Conservation (phyloP, 2,329 filamentous ascomycete species). For the Cryoendolithus antarcticus region DNA sequence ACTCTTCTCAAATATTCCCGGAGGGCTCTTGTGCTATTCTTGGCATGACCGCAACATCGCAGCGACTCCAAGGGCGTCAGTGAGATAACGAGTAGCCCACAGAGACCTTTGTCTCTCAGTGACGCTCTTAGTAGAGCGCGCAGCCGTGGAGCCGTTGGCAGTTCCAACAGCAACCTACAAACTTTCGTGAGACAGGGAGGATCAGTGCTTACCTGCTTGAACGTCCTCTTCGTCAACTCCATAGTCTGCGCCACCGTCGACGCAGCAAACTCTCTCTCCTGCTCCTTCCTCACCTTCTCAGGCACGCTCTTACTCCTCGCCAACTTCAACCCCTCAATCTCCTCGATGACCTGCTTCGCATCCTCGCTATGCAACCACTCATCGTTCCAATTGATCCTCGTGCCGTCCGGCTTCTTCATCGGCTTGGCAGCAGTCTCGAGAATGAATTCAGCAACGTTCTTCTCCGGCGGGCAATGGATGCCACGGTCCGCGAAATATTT, state of each 20-base stretch:
- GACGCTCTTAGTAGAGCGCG: too few species aligned
- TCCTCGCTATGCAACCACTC: constrained; percentile 59
- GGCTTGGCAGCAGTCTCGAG: constrained; percentile 52
- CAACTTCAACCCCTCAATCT: constrained; percentile 53
- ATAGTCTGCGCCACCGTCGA: constrained; percentile 49
- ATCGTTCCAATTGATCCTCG: constrained; percentile 57
- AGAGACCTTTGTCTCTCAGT: too few species aligned
- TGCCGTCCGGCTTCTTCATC: constrained; percentile 40
- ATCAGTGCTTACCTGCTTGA: constrained; percentile 35
- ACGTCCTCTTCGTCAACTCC: constrained; percentile 57
- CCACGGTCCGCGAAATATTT: constrained; percentile 58
- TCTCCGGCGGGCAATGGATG: constrained; percentile 51
- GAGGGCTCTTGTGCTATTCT: too few species aligned
- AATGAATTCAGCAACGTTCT: constrained; percentile 56
- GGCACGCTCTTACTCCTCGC: constrained; percentile 38
- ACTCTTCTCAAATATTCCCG: too few species aligned
- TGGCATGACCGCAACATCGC: too few species aligned
- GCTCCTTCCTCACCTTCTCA: constrained; percentile 26
- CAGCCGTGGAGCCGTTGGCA: too few species aligned
- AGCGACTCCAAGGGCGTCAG: too few species aligned
- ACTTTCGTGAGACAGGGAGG: too few species aligned
- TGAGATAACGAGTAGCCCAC: too few species aligned
- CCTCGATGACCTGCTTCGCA: constrained; percentile 44
- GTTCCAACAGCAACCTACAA: too few species aligned
- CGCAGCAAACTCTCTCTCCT: constrained; percentile 46